phyloP scores from a whole-genome alignment of 1,284 basidiomycete genomes.

The Psilocybe mexicana region DNA sequence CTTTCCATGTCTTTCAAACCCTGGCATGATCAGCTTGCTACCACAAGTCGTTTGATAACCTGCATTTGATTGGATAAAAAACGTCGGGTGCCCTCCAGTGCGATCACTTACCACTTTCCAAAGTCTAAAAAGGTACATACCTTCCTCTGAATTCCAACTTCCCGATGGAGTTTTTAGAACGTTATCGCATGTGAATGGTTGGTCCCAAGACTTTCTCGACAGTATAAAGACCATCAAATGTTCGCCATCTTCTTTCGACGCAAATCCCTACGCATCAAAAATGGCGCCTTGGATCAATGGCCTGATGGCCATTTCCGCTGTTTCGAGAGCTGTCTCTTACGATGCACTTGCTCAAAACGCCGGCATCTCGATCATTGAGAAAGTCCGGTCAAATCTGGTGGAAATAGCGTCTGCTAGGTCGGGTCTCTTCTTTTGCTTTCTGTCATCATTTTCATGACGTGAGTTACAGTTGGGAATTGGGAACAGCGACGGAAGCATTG shows the following conservation, averaged over 20 bases:
- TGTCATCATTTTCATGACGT: neutral
- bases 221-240: no score
- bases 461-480: slow-evolving; percentile 62
- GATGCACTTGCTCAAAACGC: slow-evolving; percentile 16
- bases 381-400: slow-evolving; percentile 30
- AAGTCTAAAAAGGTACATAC: no score
- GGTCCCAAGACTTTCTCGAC: no score
- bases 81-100: no score
- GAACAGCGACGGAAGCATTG: slow-evolving; percentile 63
- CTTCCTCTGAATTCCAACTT: no score
- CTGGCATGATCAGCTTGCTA: no score
- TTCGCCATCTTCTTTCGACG: neutral
- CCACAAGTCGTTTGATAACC: no score
- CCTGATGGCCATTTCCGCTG: slow-evolving; percentile 3
- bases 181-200: no score
- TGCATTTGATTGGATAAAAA: no score
- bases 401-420: slow-evolving; percentile 28
- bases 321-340: slow-evolving; percentile 2
- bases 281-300: slow-evolving; percentile 12
- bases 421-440: neutral
- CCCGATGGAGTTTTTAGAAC: no score
- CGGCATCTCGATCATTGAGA: slow-evolving; percentile 22
- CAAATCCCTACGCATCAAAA: neutral
- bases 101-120: no score
- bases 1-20: no score